Base-by-base conservation (phyloP, 805 yeast species). In the Candida suzukii region DNA sequence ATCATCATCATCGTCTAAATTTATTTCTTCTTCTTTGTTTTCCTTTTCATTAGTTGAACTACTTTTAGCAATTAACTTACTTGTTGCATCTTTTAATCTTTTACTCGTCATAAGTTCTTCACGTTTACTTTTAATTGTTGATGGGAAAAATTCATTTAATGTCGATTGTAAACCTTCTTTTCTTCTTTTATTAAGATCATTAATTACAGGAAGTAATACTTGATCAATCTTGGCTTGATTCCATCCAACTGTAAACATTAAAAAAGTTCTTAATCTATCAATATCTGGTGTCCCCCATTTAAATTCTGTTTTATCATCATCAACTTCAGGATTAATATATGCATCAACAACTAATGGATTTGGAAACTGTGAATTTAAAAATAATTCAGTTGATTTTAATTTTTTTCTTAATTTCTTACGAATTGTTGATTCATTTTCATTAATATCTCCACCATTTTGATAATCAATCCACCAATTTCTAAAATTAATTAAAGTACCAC, bases 221-320 rank as follows among this genome's bases (percentile, higher is more conserved):
- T 86, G 90, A 54, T 91, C 95, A 2, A 87, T 81, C 44, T 76
- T 72, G 9, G 72, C 79, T 51, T 78, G 78, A 2, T 73, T 64
- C 97, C 99, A 95, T 2, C 90, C 88, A 9, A 88, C 78, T 35
- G 77, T 77, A 36, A 63, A 67, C 73, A 74, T 74, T 58, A 93
- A 66, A 50, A 75, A 90, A 1, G 76, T 68, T 25, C 97, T 64
- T 39, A 93, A 65, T 48, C 77, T 78, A 51, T 88, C 97, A 44
- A 90, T 61, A 56, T 86, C 88, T 0, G 97, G 96, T 2, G 68
- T 63, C 0, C 97, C 98, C 99, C 99, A 93, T 37, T 74, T 74
- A 61, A 93, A 90, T 41, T 73, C 71, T 0, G 90, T 83, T 36
- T 66, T 65, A 56, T 90, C 96, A 31, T 70, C 70, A 57, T 93